phyloP scores from a whole-genome alignment of 305 asterid genomes.

The Solanum chacoense region DNA sequence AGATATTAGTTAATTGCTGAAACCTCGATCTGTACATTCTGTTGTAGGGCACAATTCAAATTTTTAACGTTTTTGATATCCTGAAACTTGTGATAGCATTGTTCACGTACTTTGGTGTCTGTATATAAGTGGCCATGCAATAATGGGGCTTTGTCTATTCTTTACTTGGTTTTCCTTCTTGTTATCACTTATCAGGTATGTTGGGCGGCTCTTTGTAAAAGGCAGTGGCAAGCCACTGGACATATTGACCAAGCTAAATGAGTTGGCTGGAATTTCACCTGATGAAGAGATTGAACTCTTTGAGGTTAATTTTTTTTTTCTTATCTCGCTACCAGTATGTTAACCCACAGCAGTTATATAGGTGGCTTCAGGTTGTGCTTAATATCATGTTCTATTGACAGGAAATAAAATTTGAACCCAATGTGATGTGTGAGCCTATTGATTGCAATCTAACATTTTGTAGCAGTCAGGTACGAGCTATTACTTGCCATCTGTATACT shows the following conservation, averaged over 20 bases:
- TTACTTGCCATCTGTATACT: not conserved
- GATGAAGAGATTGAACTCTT: conserved; percentile 68
- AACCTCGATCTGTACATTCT: not conserved
- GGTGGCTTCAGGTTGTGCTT: not conserved
- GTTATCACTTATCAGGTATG: conserved; percentile 37
- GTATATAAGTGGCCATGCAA: not conserved
- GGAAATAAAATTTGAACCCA: conserved; percentile 78
- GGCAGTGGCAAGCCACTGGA: conserved; percentile 51
- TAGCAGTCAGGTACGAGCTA: conserved; percentile 40
- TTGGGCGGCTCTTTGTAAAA: conserved; percentile 66
- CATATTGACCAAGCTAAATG: conserved; percentile 44
- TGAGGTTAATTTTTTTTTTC: conserved; percentile 38
- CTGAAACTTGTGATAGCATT: not conserved
- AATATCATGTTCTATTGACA: conserved; percentile 9
- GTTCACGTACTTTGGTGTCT: not conserved
- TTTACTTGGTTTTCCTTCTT: conserved; percentile 7
- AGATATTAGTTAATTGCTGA: not conserved
- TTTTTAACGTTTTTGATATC: not conserved
- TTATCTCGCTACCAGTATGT: not conserved
- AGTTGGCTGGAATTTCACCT: conserved; percentile 63
- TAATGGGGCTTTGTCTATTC: not conserved
- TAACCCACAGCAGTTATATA: not conserved
- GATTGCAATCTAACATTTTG: conserved; percentile 52
- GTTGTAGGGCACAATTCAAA: not conserved
- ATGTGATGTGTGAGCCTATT: conserved; percentile 62